Conservation (phyloP, 208 protist species). For the Polymyxa betae region DNA sequence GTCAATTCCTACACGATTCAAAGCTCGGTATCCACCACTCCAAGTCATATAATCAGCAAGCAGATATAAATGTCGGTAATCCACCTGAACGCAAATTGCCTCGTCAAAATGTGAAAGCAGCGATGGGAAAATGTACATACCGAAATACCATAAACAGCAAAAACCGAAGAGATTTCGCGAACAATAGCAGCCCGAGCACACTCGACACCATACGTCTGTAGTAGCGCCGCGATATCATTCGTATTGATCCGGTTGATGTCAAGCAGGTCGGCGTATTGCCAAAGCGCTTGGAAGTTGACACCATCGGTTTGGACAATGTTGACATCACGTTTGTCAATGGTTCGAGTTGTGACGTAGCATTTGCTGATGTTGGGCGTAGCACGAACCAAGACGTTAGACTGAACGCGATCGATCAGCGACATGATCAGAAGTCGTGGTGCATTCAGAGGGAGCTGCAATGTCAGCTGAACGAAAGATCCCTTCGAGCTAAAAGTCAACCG, state of each 20-base stretch:
- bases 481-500: neutral
- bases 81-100: no score
- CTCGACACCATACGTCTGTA: conserved; percentile 74
- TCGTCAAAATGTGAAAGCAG: no score
- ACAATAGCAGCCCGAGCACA: conserved; percentile 73
- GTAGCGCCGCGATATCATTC: conserved; percentile 71
- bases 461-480: neutral
- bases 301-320: conserved; percentile 57
- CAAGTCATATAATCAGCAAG: conserved; percentile 77
- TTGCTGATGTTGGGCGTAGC: neutral
- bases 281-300: conserved; percentile 60
- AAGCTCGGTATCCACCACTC: conserved; percentile 64
- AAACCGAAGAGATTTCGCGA: conserved; percentile 72
- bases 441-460: conserved; percentile 18
- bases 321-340: no score
- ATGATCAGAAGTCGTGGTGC: conserved; percentile 25
- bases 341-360: neutral
- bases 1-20: conserved; percentile 70
- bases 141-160: conserved; percentile 74
- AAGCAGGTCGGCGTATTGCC: conserved; percentile 1
- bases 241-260: conserved; percentile 62
- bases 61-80: conserved; percentile 73
- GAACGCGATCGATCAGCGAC: conserved; percentile 23
- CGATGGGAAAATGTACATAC: no score
- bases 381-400: neutral